These are phyloP conservation scores for Aspergillus cejpii DNA, from an alignment of 2,329 filamentous ascomycete genomes.

Conservation along the genomic window DNA sequence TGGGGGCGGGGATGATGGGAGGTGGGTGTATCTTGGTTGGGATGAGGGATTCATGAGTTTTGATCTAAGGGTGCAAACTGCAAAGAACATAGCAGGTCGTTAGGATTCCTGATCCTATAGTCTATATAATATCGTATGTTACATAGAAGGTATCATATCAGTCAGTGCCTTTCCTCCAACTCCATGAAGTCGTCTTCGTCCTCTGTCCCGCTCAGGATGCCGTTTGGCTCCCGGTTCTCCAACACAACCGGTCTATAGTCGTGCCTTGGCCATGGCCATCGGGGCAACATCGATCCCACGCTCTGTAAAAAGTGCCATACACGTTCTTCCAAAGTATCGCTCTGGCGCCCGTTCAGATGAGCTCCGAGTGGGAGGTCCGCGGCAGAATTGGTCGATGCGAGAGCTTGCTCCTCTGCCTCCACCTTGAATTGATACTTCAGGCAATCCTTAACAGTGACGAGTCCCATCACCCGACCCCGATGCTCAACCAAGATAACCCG, in stretches of 20 bases:
- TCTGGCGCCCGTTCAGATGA: slow-evolving; percentile 14
- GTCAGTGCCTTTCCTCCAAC: slow-evolving; percentile 35
- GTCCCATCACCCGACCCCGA: slow-evolving; percentile 70
- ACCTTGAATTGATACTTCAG: slow-evolving; percentile 96
- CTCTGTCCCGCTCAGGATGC: slow-evolving; percentile 50
- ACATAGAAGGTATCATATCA: not conserved
- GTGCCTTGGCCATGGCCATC: slow-evolving; percentile 15
- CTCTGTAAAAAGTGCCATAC: slow-evolving; percentile 36
- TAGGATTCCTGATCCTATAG: slow-evolving; percentile 4
- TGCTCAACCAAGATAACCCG: slow-evolving; percentile 90
- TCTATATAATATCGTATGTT: not conserved
- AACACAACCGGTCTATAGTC: slow-evolving; percentile 11
- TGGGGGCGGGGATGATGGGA: slow-evolving; percentile 54
- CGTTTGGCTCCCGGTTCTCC: slow-evolving; percentile 13
- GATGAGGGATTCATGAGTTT: slow-evolving; percentile 42
- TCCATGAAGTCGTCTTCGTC: slow-evolving; percentile 45
- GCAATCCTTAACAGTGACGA: slow-evolving; percentile 96
- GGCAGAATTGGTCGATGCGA: slow-evolving; percentile 28
- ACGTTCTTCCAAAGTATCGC: slow-evolving; percentile 31
- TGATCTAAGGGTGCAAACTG: not conserved
- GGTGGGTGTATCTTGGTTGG: slow-evolving; percentile 59
- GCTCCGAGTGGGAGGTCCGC: slow-evolving; percentile 22
- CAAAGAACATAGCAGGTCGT: not conserved
- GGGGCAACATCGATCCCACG: slow-evolving; percentile 19
- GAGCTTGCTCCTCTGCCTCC: slow-evolving; percentile 68